Conservation (phyloP, 805 yeast species). For the Saccharomycopsis vini region DNA sequence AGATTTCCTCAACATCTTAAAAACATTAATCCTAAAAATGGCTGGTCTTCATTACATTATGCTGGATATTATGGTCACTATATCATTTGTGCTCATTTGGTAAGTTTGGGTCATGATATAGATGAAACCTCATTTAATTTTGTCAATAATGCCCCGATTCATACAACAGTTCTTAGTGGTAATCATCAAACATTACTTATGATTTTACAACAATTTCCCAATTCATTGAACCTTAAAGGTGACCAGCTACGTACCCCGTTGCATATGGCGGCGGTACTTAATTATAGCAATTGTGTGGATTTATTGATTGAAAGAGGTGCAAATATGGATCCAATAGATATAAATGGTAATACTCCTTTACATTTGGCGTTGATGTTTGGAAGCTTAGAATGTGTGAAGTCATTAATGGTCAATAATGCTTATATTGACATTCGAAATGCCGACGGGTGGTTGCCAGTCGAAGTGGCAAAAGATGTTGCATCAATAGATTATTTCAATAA, state of each 20-base stretch:
- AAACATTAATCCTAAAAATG: conserved; percentile 59
- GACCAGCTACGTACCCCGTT: conserved; percentile 49
- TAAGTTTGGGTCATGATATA: conserved; percentile 48
- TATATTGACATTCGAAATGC: conserved; percentile 41
- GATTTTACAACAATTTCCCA: conserved; percentile 48
- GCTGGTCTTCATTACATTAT: conserved; percentile 80
- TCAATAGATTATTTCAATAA: conserved; percentile 35
- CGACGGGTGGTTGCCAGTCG: conserved; percentile 59
- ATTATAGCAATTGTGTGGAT: conserved; percentile 54
- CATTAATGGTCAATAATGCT: conserved; percentile 42
- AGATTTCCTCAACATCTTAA: conserved; percentile 62
- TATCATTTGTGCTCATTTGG: conserved; percentile 51
- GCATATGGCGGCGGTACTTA: conserved; percentile 57
- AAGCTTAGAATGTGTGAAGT: conserved; percentile 43
- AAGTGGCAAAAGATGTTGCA: conserved; percentile 47
- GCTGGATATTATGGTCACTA: conserved; percentile 69
- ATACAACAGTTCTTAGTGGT: conserved; percentile 54
- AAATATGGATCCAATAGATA: conserved; percentile 61
- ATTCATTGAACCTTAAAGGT: conserved; percentile 41
- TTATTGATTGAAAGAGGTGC: conserved; percentile 69
- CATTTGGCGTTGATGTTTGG: conserved; percentile 77
- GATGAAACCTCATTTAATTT: conserved; percentile 44
- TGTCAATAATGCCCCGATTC: conserved; percentile 56
- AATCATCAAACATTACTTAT: conserved; percentile 68
- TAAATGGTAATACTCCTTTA: conserved; percentile 70